Evolutionary conservation across 495 filamentous ascomycete species (phyloP), one percentile per base, ranked within the genome.

Genomic region (Hypoxylon fragiforme): DNA sequence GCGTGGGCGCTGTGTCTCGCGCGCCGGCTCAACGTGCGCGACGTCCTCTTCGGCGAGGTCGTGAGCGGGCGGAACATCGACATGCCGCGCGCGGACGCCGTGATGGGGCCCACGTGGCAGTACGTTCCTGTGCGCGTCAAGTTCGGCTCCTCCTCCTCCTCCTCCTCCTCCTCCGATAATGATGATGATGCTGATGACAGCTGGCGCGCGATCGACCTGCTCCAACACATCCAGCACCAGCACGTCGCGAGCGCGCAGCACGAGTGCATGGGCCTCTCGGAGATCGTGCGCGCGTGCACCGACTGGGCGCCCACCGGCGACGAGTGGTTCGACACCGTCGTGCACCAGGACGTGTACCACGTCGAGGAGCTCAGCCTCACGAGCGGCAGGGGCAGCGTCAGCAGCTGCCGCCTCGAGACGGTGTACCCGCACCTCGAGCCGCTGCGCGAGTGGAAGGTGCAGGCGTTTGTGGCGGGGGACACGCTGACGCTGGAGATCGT

Each of bases 1-100:
- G 81, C 84, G 0, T 88, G 85, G 85, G 81, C 84, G 0, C 37
- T 86, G 0, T 64, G 78, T 1, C 73, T 88, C 3, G 77, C 84
- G 9, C 79, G 77, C 7, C 75, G 73, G 6, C 71, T 81, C 3
- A 24, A 46, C 0, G 71, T 60, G 1, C 24, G 50, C 0, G 85
- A 88, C 49, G 72, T 88, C 3, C 70, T 78, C 1, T 88, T 88
- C 51, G 85, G 84, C 31, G 68, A 77, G 39, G 81, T 87, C 3
- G 79, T 78, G 1, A 79, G 76, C 2, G 84, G 86, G 2, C 79
- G 87, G 14, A 81, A 79, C 47, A 73, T 75, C 11, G 72, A 73
- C 19, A 58, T 86, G 0, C 44, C 66, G 15, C 65, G 68, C 20
- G 68, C 73, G 2, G 74, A 83, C 24, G 63, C 68, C 30, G 70